Base-by-base conservation (phyloP, 2,329 filamentous ascomycete genomes). In the Claviceps spartinae region DNA sequence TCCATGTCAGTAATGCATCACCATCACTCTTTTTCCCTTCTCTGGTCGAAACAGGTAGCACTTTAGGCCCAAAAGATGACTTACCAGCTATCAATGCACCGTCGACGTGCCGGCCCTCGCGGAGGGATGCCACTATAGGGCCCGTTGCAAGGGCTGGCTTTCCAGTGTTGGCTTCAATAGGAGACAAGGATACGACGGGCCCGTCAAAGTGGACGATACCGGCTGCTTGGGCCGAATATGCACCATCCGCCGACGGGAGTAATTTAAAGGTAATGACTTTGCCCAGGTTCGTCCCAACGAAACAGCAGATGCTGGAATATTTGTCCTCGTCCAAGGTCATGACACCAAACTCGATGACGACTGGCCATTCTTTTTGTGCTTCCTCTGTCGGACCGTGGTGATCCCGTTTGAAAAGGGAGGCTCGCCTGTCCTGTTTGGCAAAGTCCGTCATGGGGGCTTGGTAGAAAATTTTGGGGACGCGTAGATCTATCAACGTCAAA, bases 241-340 rank as follows among this genome's bases (percentile, higher is more conserved):
- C 56, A 11, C 82, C 76, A 4, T 83, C 79, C 50, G 77, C 79
- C 14, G 83, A 77, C 0, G 93, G 93, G 2, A 97, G 71, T 22
- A 98, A 74, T 69, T 95, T 96, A 70, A 97, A 91, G 0, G 91
- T 97, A 6, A 83, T 81, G 18, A 97, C 72, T 60, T 87, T 88
- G 42, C 93, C 93, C 34, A 81, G 67, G 58, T 84, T 90, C 0
- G 93, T 97, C 20, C 93, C 93, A 2, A 94, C 86, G 59, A 97
- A 94, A 58, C 93, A 86, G 54, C 85, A 81, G 52, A 98, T 95
- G 61, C 89, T 96, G 1, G 93, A 97, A 65, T 95, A 98, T 57
- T 88, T 82, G 62, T 97, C 91, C n/a, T 85, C 86, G 44, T 97
- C 93, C 4, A 96, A 71, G 3, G 86, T 94, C 82, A 98, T 84